Percentiles rank a stretch among this genome's conserved stretches.
These are phyloP conservation scores for Boletus rubescentipes DNA, from an alignment of 768 basidiomycete genomes.

Conservation along the genomic window DNA sequence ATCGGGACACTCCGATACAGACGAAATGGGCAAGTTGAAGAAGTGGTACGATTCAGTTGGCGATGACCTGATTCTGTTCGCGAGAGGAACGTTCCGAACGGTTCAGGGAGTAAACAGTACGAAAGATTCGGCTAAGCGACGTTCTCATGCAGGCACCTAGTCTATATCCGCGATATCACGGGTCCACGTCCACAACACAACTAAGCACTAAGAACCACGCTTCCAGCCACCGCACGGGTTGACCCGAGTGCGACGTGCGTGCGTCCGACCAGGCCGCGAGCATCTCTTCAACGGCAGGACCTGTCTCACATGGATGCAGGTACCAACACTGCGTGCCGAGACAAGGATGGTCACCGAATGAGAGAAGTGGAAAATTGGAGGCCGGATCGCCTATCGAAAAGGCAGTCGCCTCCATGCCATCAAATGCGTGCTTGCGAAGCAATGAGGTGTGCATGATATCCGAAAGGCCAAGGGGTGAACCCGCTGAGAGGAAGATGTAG, in stretches of 20 bases:
- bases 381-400: conserved; percentile 53
- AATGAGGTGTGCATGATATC: conserved; percentile 58
- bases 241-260: conserved; percentile 14
- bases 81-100: background rate
- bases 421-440: conserved; percentile 50
- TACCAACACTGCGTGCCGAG: conserved; percentile 78
- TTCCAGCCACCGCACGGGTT: conserved; percentile 50
- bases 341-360: conserved; percentile 85
- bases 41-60: too few species aligned
- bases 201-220: conserved; percentile 78
- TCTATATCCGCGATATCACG: conserved; percentile 4
- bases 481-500: conserved; percentile 45
- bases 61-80: background rate
- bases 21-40: background rate
- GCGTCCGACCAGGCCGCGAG: conserved; percentile 42
- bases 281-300: conserved; percentile 64
- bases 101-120: background rate
- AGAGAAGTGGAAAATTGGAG: conserved; percentile 70
- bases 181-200: conserved; percentile 55
- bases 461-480: conserved; percentile 56
- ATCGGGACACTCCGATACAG: conserved; percentile 23
- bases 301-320: conserved; percentile 84
- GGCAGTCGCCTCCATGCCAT: conserved; percentile 44
- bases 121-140: conserved; percentile 12
- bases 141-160: background rate